Evolutionary conservation across 192 early-diverging fungal species (phyloP).

Genomic region (Coemansia reversa): DNA sequence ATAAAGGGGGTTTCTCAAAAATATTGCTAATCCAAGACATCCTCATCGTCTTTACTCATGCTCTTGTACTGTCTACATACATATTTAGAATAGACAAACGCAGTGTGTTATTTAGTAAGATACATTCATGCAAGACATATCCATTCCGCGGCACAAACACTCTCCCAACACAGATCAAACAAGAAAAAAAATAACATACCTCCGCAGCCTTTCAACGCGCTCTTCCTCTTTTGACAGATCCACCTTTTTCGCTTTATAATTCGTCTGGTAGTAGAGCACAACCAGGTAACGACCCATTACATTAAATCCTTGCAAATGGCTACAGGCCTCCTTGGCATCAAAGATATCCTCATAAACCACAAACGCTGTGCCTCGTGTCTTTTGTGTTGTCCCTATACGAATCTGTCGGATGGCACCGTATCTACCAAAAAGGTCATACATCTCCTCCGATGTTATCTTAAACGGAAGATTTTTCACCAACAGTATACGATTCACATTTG

Average conservation of each 20-base stretch:
- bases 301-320: constrained; percentile 95
- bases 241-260: constrained; percentile 75
- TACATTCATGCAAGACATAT: not conserved
- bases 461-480: constrained; percentile 95
- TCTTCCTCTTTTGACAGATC: constrained; percentile 79
- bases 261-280: constrained; percentile 85
- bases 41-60: constrained; percentile 36
- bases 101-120: no score
- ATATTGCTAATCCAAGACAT: constrained; percentile 18
- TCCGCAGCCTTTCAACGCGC: constrained; percentile 67
- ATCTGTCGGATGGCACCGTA: constrained; percentile 96
- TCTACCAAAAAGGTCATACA: constrained; percentile 98
- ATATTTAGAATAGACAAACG: not conserved
- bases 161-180: not conserved
- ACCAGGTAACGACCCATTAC: constrained; percentile 94
- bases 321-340: constrained; percentile 95
- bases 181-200: constrained; percentile 51
- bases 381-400: constrained; percentile 73
- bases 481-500: constrained; percentile 93
- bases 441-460: constrained; percentile 94
- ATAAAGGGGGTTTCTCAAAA: not conserved
- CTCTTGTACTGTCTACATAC: constrained; percentile 39
- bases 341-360: constrained; percentile 98
- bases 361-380: constrained; percentile 93
- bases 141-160: not conserved